These are phyloP conservation scores for Fusarium goolgardi DNA, from an alignment of 2,329 filamentous ascomycete genomes.

Conservation along the genomic window DNA sequence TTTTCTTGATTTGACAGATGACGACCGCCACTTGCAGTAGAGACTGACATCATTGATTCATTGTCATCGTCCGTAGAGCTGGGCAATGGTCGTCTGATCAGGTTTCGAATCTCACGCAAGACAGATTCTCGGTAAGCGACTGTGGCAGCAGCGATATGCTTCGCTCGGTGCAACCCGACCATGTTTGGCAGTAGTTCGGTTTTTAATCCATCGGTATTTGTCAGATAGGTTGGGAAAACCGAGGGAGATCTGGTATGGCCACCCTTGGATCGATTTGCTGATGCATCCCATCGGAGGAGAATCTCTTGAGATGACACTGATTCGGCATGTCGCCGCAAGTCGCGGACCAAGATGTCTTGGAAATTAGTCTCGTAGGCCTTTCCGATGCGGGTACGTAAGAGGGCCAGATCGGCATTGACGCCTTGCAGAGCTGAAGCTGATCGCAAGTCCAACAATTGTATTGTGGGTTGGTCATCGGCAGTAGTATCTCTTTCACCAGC, in stretches of 20 bases:
- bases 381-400: slow-evolving; percentile 83
- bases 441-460: slow-evolving; percentile 74
- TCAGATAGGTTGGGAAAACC: slow-evolving; percentile 81
- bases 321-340: slow-evolving; percentile 83
- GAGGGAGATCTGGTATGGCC: slow-evolving; percentile 74
- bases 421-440: slow-evolving; percentile 83
- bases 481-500: slow-evolving; percentile 70
- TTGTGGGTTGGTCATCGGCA: slow-evolving; percentile 47
- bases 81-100: slow-evolving; percentile 87
- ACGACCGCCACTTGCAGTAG: slow-evolving; percentile 76
- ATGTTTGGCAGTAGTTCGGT: slow-evolving; percentile 76
- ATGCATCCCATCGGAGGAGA: slow-evolving; percentile 84
- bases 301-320: slow-evolving; percentile 78
- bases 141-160: slow-evolving; percentile 84
- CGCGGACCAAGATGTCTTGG: slow-evolving; percentile 78
- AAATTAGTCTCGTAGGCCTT: slow-evolving; percentile 88
- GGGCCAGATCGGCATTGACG: slow-evolving; percentile 79
- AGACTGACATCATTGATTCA: slow-evolving; percentile 87
- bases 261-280: slow-evolving; percentile 78
- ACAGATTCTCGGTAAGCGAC: slow-evolving; percentile 85
- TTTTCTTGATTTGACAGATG: slow-evolving; percentile 86
- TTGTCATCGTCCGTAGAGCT: slow-evolving; percentile 95
- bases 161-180: slow-evolving; percentile 82
- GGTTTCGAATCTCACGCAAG: slow-evolving; percentile 83
- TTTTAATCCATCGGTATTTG: slow-evolving; percentile 76